phyloP scores from a whole-genome alignment of 73 alveolate species.

The Symbiodinium pilosum region DNA sequence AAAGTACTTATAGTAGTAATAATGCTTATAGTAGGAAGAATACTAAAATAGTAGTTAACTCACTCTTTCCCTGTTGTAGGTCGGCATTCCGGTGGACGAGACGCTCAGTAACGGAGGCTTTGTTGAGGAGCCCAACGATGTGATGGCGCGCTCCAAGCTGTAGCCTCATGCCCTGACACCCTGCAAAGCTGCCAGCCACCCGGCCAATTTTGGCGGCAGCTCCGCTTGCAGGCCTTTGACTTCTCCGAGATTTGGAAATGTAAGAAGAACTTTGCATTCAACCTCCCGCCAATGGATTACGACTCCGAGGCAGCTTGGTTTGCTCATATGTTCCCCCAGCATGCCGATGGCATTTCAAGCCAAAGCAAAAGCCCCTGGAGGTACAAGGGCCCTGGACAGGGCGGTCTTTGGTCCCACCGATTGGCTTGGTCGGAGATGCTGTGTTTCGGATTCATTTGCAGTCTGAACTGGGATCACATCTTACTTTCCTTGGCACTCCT shows the following conservation, averaged over 20 bases:
- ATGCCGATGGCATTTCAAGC: too few species aligned
- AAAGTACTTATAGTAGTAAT: too few species aligned
- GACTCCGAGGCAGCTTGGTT: neutral
- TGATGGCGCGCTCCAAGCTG: conserved; percentile 43
- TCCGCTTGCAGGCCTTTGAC: conserved; percentile 38
- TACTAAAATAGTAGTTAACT: too few species aligned
- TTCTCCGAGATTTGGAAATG: conserved; percentile 85
- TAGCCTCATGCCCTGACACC: neutral
- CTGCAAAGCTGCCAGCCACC: neutral
- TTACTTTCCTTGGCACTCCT: too few species aligned
- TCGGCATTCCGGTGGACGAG: conserved; percentile 81
- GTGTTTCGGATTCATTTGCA: too few species aligned
- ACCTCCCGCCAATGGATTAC: conserved; percentile 48
- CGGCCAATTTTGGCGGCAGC: neutral
- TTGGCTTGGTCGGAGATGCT: conserved; percentile 68
- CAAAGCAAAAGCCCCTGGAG: too few species aligned
- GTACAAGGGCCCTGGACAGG: conserved; percentile 79
- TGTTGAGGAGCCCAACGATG: conserved; percentile 79
- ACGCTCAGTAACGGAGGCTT: conserved; percentile 64
- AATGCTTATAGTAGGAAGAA: too few species aligned
- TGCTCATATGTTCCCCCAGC: too few species aligned
- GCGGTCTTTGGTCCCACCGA: conserved; percentile 47
- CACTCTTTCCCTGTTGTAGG: too few species aligned
- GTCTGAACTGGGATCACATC: too few species aligned
- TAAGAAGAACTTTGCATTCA: conserved; percentile 83